Base-by-base conservation (phyloP, 257 asterid genomes). In the Mentha longifolia region DNA sequence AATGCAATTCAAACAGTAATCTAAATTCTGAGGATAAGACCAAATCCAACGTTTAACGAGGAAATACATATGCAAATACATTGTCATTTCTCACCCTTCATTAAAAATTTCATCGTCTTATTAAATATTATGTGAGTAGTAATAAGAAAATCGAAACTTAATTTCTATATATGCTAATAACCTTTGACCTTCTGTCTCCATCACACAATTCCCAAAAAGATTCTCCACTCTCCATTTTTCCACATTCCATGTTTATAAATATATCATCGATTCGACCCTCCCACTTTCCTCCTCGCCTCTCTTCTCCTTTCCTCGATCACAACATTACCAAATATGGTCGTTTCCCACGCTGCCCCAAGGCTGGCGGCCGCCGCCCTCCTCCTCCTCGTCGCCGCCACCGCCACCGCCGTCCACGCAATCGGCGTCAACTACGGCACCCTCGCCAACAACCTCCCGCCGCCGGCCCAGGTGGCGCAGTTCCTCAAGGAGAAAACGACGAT, bases 401-500 rank as follows among this genome's bases (percentile, higher is more conserved):
- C 79, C 35, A 5, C 80, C 61, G 20, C 71, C 69, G 96, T 81
- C 8, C n/a, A 13, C 2, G 83, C 86, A 15, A 86, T 93, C 57
- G 98, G 98, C 12, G 96, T 93, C 22, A 91, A 93, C 88, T 91
- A 91, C 59, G 97, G 98, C 52, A 90, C 96, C 72, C 78, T 88
- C 60, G 97, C 85, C 6, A 78, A 93, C 87, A 86, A 93, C 82
- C 86, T 91, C 62, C 98, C 96, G 0, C 92, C 95, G 2, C 96
- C 97, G 0, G 58, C 92, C 0, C 80, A 88, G 61, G 98, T 93
- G 1, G 97, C 95, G 0, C 84, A 80, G 47, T 93, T 93, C 77
- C 82, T 93, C 65, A 88, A 85, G 13, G 86, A 84, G 2, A 82
- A 79, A 30, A 93, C 97, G 11, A 68, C 72, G 46, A 87, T 93